Conservation (phyloP, 768 basidiomycete species). For the Termitomyces heimii region DNA sequence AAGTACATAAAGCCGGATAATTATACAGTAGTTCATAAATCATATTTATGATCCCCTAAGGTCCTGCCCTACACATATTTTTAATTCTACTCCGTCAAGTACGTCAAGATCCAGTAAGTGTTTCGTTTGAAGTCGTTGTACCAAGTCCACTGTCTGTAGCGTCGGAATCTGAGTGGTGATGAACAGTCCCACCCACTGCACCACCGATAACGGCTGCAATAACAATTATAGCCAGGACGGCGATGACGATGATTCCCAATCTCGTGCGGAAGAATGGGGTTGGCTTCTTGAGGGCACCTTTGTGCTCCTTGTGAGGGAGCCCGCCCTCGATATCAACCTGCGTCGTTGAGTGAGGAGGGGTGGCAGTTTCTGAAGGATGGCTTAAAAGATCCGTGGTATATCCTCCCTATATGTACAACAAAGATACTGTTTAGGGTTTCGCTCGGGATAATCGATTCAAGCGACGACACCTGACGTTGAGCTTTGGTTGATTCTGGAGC, state of each 20-base stretch:
- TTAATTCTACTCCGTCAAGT: not conserved
- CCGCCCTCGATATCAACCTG: slow-evolving; percentile 16
- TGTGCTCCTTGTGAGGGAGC: slow-evolving; percentile 16
- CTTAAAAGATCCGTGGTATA: slow-evolving; percentile 45
- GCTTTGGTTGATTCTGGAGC: slow-evolving; percentile 32
- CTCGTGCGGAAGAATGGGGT: slow-evolving; percentile 45
- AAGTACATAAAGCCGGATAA: not conserved
- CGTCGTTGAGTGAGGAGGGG: slow-evolving; percentile 13
- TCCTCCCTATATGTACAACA: slow-evolving; percentile 35
- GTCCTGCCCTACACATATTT: too few species aligned
- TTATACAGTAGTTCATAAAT: not conserved
- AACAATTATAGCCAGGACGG: slow-evolving; percentile 32
- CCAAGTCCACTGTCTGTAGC: not conserved
- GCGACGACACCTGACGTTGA: slow-evolving; percentile 28
- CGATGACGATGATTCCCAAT: slow-evolving; percentile 34
- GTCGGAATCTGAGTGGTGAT: slow-evolving; percentile 2
- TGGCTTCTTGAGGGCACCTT: slow-evolving; percentile 9
- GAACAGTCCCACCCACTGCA: slow-evolving; percentile 44
- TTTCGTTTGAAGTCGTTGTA: too few species aligned
- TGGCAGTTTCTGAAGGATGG: slow-evolving; percentile 10
- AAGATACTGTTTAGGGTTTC: not conserved
- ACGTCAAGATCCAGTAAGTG: not conserved
- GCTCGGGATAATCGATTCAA: not conserved
- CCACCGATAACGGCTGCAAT: slow-evolving; percentile 52
- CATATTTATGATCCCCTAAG: not conserved